Base-by-base conservation (phyloP, 768 basidiomycete species). In the Tylopilus sp. region DNA sequence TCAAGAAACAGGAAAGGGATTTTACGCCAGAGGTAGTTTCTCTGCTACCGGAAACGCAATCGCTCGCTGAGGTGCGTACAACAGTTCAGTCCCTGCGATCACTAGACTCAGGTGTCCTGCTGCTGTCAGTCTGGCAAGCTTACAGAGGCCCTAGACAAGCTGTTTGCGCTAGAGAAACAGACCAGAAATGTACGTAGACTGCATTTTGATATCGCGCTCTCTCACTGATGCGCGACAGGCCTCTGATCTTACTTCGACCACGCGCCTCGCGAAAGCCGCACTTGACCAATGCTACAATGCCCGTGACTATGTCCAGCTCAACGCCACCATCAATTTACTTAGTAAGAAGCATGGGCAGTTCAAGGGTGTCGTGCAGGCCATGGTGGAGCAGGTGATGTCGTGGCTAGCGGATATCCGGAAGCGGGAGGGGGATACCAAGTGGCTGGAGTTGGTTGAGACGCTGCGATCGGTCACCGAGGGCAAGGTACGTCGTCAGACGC, bases 261-360 rank as follows among this genome's bases (percentile, higher is more conserved):
- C 88, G 30, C 82, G 86, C 42, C 81, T 98, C 18, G 86, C 86
- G 48, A 86, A 86, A 65, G 76, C 86, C 30, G 78, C 89, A 53
- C 71, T 83, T 25, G 78, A 86, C 54, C 78, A 92, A 55, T 81
- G 80, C 55, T 91, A 91, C 67, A 73, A 85, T 56, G 82, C 83
- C 21, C 78, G 77, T 51, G 79, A 95, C 63, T 85, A 85, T 64
- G 69, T 76, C 28, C 76, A 82, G 48, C 72, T 95, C 51, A 93
- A 94, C 64, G 74, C 79, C 9, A 84, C 79, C 55, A 77, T 91
- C 52, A 77, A 74, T 30, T 43, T 81, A 17, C 71, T 97, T 58
- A 87, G 86, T 71, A 98, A 97, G 79, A 98, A 98, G 64, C 97
- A 98, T 69, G 95, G 97, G 0, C 97, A 99, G 65, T 76, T 98